Evolutionary conservation across 495 filamentous ascomycete genomes (phyloP).

Genomic region (Staphylotrichum tortipilum): DNA sequence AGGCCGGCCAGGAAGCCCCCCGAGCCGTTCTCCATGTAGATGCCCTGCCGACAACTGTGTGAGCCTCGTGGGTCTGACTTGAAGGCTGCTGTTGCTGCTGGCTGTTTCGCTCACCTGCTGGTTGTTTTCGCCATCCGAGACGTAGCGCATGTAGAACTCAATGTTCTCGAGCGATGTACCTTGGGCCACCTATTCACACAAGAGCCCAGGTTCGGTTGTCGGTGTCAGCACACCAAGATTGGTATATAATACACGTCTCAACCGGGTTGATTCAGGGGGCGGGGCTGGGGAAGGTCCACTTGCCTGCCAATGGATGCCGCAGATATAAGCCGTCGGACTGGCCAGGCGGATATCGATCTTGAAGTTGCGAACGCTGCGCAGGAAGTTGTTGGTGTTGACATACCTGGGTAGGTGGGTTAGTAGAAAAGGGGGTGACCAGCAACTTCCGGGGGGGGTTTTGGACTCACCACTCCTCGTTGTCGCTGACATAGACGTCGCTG

Average conservation of each 20-base stretch:
- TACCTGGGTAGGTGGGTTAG: slow-evolving; percentile 21
- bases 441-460: too few relatives aligned
- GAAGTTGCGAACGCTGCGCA: slow-evolving; percentile 86
- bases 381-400: slow-evolving; percentile 51
- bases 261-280: too few relatives aligned
- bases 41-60: too few relatives aligned
- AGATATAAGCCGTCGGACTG: slow-evolving; percentile 5
- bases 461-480: slow-evolving; percentile 14
- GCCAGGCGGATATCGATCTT: slow-evolving; percentile 69
- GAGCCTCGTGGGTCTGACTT: slow-evolving; percentile 62
- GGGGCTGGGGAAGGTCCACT: too few relatives aligned
- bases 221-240: too few relatives aligned
- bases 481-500: slow-evolving; percentile 61
- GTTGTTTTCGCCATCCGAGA: slow-evolving; percentile 18
- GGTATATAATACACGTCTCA: too few relatives aligned
- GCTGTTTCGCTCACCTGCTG: too few relatives aligned
- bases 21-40: slow-evolving; percentile 91
- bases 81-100: too few relatives aligned
- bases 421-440: too few relatives aligned
- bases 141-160: slow-evolving; percentile 63
- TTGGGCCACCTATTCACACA: too few relatives aligned
- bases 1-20: slow-evolving; percentile 80
- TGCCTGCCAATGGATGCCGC: slow-evolving; percentile 93
- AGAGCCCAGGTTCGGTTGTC: too few relatives aligned
- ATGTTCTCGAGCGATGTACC: slow-evolving; percentile 83